Evolutionary conservation across 2,329 filamentous ascomycete species (phyloP), one percentile per base, ranked within the genome.

Genomic region (Fusarium denticulatum): DNA sequence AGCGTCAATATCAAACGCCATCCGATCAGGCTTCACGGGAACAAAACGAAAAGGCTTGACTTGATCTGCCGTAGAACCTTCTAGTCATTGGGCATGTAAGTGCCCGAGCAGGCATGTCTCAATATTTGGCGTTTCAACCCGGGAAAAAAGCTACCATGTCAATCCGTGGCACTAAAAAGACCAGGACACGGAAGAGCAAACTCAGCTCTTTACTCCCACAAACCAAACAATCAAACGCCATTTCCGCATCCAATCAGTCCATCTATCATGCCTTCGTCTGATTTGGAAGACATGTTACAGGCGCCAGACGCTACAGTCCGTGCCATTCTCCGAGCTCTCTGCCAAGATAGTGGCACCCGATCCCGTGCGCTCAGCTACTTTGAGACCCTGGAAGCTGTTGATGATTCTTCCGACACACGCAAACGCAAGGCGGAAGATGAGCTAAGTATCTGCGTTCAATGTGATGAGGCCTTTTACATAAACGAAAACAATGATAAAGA

Each of bases 371-470:
- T 64, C 6, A 13, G 20, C 15, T 42, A 66, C 50, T 45, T 55
- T 15, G 30, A 46, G 12, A 39, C 39, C 18, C 18, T 74, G 24
- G 52, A 60, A 10, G 42, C 49, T 13, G 36, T 49, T 6, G 24
- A 37, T 20, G 22, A 11, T 13, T 10, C 32, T 6, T 15, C 37
- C 7, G 30, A 42, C 4, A 46, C 30, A 1, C 47, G 20, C 15
- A 73, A 75, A 42, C 74, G 69, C 30, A 76, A 76, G 20, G 72
- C 69, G 5, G 50, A 34, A 2, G 39, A 45, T 3, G 69, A 75
- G 7, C 8, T 66, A 6, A 46, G 24, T 1, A 45, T 76, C 9
- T 75, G 72, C 3, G 62, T 72, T 1, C 60, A 72, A 36, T 76
- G 74, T 12, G 58, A 67, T 8, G 13, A 47, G 6, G 26, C 24